Base-by-base conservation (phyloP, 1,139 yeast species). In the Hyphopichia wangnamkhiaoensis region DNA sequence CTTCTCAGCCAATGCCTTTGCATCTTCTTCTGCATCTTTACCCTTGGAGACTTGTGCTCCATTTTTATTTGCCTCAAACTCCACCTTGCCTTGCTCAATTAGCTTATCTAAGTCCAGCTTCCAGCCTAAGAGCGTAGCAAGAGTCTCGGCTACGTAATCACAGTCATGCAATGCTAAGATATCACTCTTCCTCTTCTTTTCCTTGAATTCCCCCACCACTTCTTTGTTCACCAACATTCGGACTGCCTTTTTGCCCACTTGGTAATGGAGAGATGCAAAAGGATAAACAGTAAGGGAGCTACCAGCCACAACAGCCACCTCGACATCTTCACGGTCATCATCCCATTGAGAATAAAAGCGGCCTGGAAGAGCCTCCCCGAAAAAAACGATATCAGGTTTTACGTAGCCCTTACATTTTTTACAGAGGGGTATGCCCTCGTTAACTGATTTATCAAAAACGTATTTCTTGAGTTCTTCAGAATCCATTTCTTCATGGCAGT, bases 351-450 rank as follows among this genome's bases (percentile, higher is more conserved):
- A 78, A 59, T 85, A 90, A 54, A 90, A 87, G 41, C 68, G 65
- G 1, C 50, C 53, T 0, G 98, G 98, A 17, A 91, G 67, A 0
- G 82, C 77, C 60, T 91, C 98, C 1, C 98, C 98, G 63, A 90
- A 91, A 53, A 91, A 91, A 0, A 88, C 95, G 47, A 91, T 93
- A 52, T 88, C 94, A 0, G 98, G 98, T 54, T 91, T 91, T 25
- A 93, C 90, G 31, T 80, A 73, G 0, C 96, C 95, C 2, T 66
- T 53, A 61, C 97, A 91, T 32, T 63, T 55, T 3, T 46, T 30
- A 47, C 83, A 79, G 2, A 45, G 50, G 1, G 90, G 89, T 27
- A 79, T 73, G 1, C 74, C 71, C 41, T 66, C 59, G 45, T 64
- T 63, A 16, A 49, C 49, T 4, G 52, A 45, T 33, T 50, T 50